phyloP scores from a whole-genome alignment of 1,284 basidiomycete species.

The Ceratobasidium sp. region DNA sequence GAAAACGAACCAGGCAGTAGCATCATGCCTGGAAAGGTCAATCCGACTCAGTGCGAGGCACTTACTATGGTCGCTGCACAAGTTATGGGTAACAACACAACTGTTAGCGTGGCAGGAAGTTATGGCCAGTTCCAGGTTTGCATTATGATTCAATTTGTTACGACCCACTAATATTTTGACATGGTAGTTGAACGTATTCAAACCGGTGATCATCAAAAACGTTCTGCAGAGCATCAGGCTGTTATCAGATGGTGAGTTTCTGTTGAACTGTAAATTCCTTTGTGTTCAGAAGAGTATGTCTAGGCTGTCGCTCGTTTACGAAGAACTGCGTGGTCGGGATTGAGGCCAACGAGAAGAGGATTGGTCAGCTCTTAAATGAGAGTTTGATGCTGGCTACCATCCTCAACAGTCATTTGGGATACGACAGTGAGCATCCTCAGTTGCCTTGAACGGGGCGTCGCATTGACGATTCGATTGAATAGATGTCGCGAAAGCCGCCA shows the following conservation, averaged over 20 bases:
- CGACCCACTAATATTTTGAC: not conserved
- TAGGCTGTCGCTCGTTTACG: constrained; percentile 88
- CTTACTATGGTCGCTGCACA: constrained; percentile 99
- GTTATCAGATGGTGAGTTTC: constrained; percentile 80
- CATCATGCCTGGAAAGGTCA: constrained; percentile 99
- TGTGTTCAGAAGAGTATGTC: too few species aligned
- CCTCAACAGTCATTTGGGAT: constrained; percentile 90
- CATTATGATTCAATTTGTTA: not conserved
- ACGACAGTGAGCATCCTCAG: constrained; percentile 77
- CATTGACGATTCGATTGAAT: constrained; percentile 30
- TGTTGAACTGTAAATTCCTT: not conserved
- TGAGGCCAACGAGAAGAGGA: constrained; percentile 93
- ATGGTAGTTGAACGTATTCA: constrained; percentile 94
- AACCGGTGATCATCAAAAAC: constrained; percentile 98
- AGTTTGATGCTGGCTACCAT: constrained; percentile 97
- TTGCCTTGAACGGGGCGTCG: not conserved
- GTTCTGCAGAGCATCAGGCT: constrained; percentile 95
- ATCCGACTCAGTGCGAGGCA: constrained; percentile 99
- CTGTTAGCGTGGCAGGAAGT: constrained; percentile 91
- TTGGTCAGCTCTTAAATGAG: constrained; percentile 89
- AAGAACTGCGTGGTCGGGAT: constrained; percentile 98
- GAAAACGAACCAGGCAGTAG: constrained; percentile 99
- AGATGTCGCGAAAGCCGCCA: constrained; percentile 98
- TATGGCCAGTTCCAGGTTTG: constrained; percentile 95
- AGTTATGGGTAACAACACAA: constrained; percentile 97